Conservation (phyloP, 768 basidiomycete genomes). For the Auricularia heimuer region DNA sequence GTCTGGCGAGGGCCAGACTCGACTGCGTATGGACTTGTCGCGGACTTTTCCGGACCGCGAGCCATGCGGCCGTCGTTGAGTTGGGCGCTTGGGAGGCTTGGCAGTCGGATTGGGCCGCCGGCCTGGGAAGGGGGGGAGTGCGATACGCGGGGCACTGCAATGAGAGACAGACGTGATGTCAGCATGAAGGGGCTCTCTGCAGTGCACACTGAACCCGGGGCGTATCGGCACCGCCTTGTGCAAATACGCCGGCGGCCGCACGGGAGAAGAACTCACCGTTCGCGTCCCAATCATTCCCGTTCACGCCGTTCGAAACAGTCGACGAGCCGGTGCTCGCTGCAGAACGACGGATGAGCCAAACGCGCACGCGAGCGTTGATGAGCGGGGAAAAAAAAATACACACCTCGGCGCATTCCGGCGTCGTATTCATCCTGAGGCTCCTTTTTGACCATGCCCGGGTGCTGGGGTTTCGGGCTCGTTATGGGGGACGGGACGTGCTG, state of each 20-base stretch:
- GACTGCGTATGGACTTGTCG: neutral
- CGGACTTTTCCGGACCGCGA: neutral
- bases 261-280: conserved; percentile 38
- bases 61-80: neutral
- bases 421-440: conserved; percentile 38
- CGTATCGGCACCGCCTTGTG: neutral
- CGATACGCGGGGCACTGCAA: neutral
- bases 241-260: neutral
- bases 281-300: conserved; percentile 68
- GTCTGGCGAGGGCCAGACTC: neutral
- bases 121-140: neutral
- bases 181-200: neutral
- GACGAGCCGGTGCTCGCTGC: conserved; percentile 5
- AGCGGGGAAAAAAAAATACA: conserved; percentile 13
- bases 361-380: conserved; percentile 36
- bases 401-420: conserved; percentile 13
- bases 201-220: neutral
- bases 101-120: conserved; percentile 1
- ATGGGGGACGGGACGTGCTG: neutral
- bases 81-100: neutral
- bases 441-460: conserved; percentile 44
- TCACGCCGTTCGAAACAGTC: conserved; percentile 21
- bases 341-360: conserved; percentile 48
- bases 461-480: neutral
- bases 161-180: conserved; percentile 1